Conservation (phyloP, 805 yeast genomes). For the Ogataea philodendri region DNA sequence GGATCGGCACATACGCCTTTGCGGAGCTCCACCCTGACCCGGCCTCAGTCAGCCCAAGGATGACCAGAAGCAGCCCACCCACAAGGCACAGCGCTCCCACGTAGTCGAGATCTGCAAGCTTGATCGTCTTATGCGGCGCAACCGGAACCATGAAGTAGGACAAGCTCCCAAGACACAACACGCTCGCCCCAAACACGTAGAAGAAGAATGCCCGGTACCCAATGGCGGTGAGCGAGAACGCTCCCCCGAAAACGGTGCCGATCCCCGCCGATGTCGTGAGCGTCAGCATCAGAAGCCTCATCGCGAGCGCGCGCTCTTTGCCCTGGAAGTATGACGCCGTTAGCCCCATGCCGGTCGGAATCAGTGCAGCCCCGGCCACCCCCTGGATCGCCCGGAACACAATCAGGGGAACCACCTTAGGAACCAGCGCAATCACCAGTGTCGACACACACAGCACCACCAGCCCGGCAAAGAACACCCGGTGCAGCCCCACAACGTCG, state of each 20-base stretch:
- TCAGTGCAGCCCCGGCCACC: conserved; percentile 39
- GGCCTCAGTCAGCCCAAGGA: conserved; percentile 46
- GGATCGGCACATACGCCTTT: conserved; percentile 40
- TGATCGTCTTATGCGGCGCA: conserved; percentile 20
- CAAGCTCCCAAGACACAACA: conserved; percentile 21
- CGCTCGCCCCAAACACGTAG: conserved; percentile 34
- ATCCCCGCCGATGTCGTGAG: conserved; percentile 36
- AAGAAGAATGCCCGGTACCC: conserved; percentile 42
- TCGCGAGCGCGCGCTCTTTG: conserved; percentile 14
- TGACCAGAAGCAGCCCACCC: conserved; percentile 38
- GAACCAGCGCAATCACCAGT: conserved; percentile 38
- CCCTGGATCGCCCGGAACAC: conserved; percentile 48
- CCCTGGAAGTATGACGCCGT: conserved; percentile 27
- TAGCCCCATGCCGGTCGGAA: conserved; percentile 33
- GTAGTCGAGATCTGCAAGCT: conserved; percentile 12
- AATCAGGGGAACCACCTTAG: conserved; percentile 36
- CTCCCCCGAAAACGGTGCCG: conserved; percentile 45
- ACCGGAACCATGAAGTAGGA: conserved; percentile 30
- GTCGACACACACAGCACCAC: conserved; percentile 23
- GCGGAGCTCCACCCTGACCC: conserved; percentile 43
- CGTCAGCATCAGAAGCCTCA: conserved; percentile 17
- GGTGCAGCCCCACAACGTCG: conserved; percentile 41
- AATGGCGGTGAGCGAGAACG: conserved; percentile 35
- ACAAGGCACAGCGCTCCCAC: conserved; percentile 27
- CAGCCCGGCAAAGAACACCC: conserved; percentile 29